Percentiles rank a stretch among this genome's conserved stretches.
Evolutionary conservation across 1,139 yeast genomes (phyloP).

Genomic region (Sugiyamaella castrensis): DNA sequence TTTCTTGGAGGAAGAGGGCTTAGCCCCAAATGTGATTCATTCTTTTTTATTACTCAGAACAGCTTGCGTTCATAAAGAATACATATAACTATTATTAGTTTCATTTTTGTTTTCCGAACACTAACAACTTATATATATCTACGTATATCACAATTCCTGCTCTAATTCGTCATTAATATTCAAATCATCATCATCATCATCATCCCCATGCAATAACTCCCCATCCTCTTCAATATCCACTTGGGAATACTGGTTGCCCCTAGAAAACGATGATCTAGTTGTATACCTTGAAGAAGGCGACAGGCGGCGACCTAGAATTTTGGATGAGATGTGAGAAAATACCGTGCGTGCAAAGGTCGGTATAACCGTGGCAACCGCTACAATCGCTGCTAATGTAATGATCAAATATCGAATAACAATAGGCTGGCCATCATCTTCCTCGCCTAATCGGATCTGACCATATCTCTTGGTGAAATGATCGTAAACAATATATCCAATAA

Average conservation of each 20-base stretch:
- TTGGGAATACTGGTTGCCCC: constrained; percentile 27
- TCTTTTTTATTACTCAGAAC: too few species aligned
- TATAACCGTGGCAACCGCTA: constrained; percentile 34
- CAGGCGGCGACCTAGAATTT: constrained; percentile 10
- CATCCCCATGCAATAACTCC: constrained; percentile 26
- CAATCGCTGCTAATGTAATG: constrained; percentile 35
- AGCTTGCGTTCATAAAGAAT: too few species aligned
- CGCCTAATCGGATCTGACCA: constrained; percentile 85
- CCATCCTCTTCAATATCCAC: constrained; percentile 31
- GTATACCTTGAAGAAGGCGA: constrained; percentile 19
- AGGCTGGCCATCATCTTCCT: constrained; percentile 48
- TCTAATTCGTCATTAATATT: constrained; percentile 24
- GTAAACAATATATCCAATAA: constrained; percentile 68
- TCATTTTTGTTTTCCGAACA: too few species aligned
- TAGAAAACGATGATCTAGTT: constrained; percentile 28
- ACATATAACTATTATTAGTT: too few species aligned
- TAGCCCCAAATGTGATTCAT: too few species aligned
- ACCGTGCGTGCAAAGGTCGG: constrained; percentile 27
- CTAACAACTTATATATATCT: too few species aligned
- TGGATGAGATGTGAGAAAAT: constrained; percentile 12
- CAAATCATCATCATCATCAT: constrained; percentile 28
- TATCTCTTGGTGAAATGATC: constrained; percentile 76
- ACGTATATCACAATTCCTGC: constrained; percentile 9
- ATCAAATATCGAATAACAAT: constrained; percentile 26
- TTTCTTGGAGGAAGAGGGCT: too few species aligned